A percentile compares a stretch with the other conserved stretches of the same genome.
Evolutionary conservation across 2,329 filamentous ascomycete genomes (phyloP).

Genomic region (Xenoacremonium recifei): DNA sequence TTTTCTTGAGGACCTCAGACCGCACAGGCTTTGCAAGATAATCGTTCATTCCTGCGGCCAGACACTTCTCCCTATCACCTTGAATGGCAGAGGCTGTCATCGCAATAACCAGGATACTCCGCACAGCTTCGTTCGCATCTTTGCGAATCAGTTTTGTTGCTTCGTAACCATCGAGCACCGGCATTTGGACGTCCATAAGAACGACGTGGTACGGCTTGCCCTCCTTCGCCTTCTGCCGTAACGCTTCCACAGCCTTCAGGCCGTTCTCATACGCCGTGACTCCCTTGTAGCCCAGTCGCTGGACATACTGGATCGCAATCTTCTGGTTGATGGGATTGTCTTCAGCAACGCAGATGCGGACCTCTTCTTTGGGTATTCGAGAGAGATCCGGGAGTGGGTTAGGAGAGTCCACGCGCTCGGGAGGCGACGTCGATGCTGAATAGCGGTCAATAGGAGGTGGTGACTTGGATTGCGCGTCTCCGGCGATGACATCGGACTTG

Average conservation of each 20-base stretch:
- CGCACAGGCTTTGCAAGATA: slow-evolving; percentile 95
- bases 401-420: slow-evolving; percentile 38
- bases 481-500: slow-evolving; percentile 56
- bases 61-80: slow-evolving; percentile 89
- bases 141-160: slow-evolving; percentile 80
- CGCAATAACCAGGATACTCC: slow-evolving; percentile 86
- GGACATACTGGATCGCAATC: slow-evolving; percentile 89
- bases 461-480: slow-evolving; percentile 46
- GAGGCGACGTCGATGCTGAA: slow-evolving; percentile 25
- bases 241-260: slow-evolving; percentile 79
- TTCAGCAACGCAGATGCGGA: slow-evolving; percentile 90
- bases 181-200: slow-evolving; percentile 97
- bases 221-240: slow-evolving; percentile 70
- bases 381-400: slow-evolving; percentile 65
- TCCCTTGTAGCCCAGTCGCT: slow-evolving; percentile 74
- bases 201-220: slow-evolving; percentile 83
- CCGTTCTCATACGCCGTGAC: slow-evolving; percentile 92
- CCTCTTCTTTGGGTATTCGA: slow-evolving; percentile 69
- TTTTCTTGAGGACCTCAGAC: slow-evolving; percentile 79
- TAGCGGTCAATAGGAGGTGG: slow-evolving; percentile 37
- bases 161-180: slow-evolving; percentile 87
- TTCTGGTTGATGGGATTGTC: slow-evolving; percentile 94
- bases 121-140: slow-evolving; percentile 72
- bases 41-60: slow-evolving; percentile 97
- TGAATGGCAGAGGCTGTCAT: slow-evolving; percentile 97